Percentiles rank a stretch among this genome's conserved stretches.
Conservation (phyloP, 345 rosid species). For the Lepidium africanum region DNA sequence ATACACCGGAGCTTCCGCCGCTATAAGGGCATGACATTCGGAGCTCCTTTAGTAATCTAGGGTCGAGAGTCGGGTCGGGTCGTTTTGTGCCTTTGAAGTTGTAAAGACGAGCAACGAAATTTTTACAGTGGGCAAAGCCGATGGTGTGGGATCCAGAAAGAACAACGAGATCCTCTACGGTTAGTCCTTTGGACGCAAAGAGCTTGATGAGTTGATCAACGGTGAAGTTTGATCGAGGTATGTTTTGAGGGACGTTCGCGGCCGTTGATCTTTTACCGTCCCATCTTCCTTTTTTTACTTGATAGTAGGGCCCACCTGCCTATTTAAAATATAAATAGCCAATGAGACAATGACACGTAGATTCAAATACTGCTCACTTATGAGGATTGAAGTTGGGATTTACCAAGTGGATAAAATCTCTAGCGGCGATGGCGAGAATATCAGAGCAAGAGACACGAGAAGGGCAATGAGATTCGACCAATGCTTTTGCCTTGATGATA, state of each 20-base stretch:
- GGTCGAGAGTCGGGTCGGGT: slow-evolving; percentile 58
- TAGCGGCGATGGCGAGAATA: slow-evolving; percentile 76
- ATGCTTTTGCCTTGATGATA: slow-evolving; percentile 50
- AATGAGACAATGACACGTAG: not conserved
- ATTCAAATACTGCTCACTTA: not conserved
- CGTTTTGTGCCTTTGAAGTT: slow-evolving; percentile 42
- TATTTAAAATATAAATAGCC: not conserved
- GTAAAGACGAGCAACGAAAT: slow-evolving; percentile 55
- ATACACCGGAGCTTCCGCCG: slow-evolving; percentile 43
- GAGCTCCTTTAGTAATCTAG: slow-evolving; percentile 57
- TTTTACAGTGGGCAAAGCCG: slow-evolving; percentile 72
- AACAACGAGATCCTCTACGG: slow-evolving; percentile 53
- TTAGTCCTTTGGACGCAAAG: slow-evolving; percentile 65
- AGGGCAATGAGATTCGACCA: slow-evolving; percentile 78
- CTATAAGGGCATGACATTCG: slow-evolving; percentile 57
- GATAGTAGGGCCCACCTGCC: slow-evolving; percentile 79
- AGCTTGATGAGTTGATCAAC: slow-evolving; percentile 55
- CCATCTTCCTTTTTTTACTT: slow-evolving; percentile 77
- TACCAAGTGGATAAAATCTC: slow-evolving; percentile 48
- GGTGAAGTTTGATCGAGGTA: slow-evolving; percentile 65
- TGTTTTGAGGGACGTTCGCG: slow-evolving; percentile 38
- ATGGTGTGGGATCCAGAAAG: slow-evolving; percentile 85
- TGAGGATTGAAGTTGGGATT: not conserved
- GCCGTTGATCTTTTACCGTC: slow-evolving; percentile 70
- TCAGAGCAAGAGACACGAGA: slow-evolving; percentile 82